Percentiles rank a stretch among this genome's conserved stretches.
Evolutionary conservation across 495 filamentous ascomycete genomes (phyloP).

Genomic region (Chaetomium fimeti): DNA sequence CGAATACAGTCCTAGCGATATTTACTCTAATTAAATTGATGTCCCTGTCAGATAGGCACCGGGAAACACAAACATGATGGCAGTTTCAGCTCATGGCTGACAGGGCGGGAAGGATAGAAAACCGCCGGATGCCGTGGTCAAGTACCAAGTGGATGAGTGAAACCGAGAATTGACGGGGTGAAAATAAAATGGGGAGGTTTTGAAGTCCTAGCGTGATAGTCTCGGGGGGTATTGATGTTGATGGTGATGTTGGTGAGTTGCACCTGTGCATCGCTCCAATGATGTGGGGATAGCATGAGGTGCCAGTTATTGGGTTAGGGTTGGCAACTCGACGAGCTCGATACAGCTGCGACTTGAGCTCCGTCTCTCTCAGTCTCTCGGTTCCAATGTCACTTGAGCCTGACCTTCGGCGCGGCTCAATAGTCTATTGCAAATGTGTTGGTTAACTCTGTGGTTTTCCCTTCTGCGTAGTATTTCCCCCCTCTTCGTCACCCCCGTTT

Average conservation of each 20-base stretch:
- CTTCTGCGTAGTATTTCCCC: too few relatives aligned
- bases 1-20: constrained; percentile 75
- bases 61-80: constrained; percentile 25
- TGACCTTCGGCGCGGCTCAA: too few relatives aligned
- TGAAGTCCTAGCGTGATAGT: background rate
- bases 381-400: too few relatives aligned
- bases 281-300: too few relatives aligned
- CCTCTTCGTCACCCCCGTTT: too few relatives aligned
- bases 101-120: background rate
- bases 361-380: too few relatives aligned
- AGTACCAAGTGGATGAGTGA: background rate
- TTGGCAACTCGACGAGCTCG: too few relatives aligned
- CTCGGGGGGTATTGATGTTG: background rate
- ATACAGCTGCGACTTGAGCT: too few relatives aligned
- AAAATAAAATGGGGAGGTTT: background rate
- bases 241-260: background rate
- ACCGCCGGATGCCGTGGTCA: background rate
- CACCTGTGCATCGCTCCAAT: background rate
- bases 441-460: too few relatives aligned
- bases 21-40: background rate
- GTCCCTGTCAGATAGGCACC: background rate
- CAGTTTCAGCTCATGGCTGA: constrained; percentile 24
- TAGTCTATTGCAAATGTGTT: too few relatives aligned
- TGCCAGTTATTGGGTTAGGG: too few relatives aligned
- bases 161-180: background rate